A percentile compares a stretch with the other conserved stretches of the same genome.
phyloP scores from a whole-genome alignment of 495 filamentous ascomycete species.

The Penicillium odoratum region DNA sequence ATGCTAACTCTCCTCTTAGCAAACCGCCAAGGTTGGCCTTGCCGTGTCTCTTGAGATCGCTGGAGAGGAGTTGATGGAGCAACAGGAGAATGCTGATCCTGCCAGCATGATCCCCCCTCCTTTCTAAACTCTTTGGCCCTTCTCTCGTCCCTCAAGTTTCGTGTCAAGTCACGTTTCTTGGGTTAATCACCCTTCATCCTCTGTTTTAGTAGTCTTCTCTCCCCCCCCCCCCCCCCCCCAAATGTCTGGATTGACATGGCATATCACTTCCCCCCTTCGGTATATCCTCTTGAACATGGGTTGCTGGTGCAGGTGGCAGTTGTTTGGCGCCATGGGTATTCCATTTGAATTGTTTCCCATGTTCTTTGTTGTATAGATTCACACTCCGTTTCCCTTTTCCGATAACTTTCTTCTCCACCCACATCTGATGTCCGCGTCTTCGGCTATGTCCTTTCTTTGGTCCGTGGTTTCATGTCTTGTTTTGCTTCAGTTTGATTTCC shows the following conservation, averaged over 20 bases:
- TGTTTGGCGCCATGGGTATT: constrained; percentile 46
- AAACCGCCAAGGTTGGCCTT: constrained; percentile 91
- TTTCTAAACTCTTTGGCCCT: constrained; percentile 51
- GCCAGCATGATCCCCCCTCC: constrained; percentile 51
- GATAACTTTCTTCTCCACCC: constrained; percentile 25
- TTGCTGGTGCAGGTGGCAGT: constrained; percentile 39
- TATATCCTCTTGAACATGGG: constrained; percentile 33
- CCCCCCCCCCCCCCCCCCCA: constrained; percentile 16
- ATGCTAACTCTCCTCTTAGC: constrained; percentile 53
- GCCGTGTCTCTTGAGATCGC: constrained; percentile 91
- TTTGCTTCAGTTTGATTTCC: constrained; percentile 28
- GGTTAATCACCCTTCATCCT: constrained; percentile 35
- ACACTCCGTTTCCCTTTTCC: constrained; percentile 29
- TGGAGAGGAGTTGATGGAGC: constrained; percentile 86
- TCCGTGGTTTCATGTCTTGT: constrained; percentile 29
- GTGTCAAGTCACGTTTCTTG: constrained; percentile 12
- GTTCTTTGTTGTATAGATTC: constrained; percentile 46
- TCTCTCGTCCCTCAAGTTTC: constrained; percentile 7
- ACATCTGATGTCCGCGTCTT: constrained; percentile 33
- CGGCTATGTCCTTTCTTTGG: constrained; percentile 22
- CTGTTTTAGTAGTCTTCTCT: constrained; percentile 53
- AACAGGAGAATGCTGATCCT: constrained; percentile 68
- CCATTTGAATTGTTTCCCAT: constrained; percentile 20
- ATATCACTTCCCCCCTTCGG: constrained; percentile 26
- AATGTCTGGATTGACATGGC: constrained; percentile 35